Percentiles rank a stretch among this genome's conserved stretches.
Evolutionary conservation across 352 stramenopile genomes (phyloP).

Genomic region (Pythium grandisporangium): DNA sequence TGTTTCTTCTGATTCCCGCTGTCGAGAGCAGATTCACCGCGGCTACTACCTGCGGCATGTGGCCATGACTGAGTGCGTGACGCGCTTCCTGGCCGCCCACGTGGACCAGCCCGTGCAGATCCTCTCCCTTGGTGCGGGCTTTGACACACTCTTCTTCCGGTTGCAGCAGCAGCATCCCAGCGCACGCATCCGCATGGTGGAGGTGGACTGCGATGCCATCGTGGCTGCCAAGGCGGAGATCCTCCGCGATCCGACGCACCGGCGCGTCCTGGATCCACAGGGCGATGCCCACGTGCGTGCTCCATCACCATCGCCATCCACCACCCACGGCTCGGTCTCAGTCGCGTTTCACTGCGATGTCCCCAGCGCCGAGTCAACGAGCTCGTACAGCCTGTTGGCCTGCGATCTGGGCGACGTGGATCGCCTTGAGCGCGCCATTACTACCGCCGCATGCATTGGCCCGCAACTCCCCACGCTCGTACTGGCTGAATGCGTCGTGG

Average conservation of each 20-base stretch:
- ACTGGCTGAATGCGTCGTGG: constrained; percentile 63
- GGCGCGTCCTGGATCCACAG: constrained; percentile 4
- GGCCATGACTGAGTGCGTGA: constrained; percentile 39
- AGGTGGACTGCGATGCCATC: constrained; percentile 60
- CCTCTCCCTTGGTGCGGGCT: constrained; percentile 58
- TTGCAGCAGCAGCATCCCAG: constrained; percentile 18
- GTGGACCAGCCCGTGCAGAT: constrained; percentile 27
- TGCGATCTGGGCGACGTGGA: constrained; percentile 49
- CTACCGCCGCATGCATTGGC: constrained; percentile 18
- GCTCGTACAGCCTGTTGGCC: constrained; percentile 32
- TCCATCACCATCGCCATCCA: constrained; percentile 1
- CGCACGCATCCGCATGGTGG: constrained; percentile 22
- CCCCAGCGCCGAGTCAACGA: neutral
- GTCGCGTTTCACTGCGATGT: constrained; percentile 19
- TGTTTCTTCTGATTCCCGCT: too few relatives aligned
- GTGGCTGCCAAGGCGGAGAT: constrained; percentile 33
- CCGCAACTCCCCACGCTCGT: constrained; percentile 36
- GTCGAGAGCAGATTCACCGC: constrained; percentile 76
- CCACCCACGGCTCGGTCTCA: too few relatives aligned
- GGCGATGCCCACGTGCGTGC: constrained; percentile 19
- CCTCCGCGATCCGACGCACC: constrained; percentile 16
- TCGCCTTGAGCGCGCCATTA: constrained; percentile 19
- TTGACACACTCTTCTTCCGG: constrained; percentile 71
- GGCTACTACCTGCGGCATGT: constrained; percentile 69
- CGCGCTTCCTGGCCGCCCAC: constrained; percentile 27